Conservation (phyloP, 2,329 filamentous ascomycete genomes). For the Ceratocystis eucalypticola region DNA sequence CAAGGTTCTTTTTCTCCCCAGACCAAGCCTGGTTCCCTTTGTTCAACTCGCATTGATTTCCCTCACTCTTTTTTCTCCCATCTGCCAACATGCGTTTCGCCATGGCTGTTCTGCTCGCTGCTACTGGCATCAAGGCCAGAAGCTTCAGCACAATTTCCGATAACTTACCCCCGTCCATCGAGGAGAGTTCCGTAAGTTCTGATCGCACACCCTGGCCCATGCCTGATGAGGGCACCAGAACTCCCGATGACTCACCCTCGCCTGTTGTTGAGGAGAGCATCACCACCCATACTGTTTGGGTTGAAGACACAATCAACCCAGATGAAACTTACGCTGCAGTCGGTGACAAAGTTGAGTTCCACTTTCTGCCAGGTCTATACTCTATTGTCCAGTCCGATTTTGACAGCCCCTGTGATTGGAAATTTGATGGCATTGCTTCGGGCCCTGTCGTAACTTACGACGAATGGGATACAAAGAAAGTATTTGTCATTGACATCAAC, state of each 20-base stretch:
- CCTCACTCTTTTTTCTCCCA: too few relatives aligned
- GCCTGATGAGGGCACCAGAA: background rate
- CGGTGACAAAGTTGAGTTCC: background rate
- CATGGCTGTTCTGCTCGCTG: background rate
- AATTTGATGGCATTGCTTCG: background rate
- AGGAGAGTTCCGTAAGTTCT: background rate
- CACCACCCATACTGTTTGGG: background rate
- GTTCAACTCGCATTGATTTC: too few relatives aligned
- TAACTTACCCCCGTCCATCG: background rate
- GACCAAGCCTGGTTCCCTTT: too few relatives aligned
- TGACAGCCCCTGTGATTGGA: slow-evolving; percentile 31
- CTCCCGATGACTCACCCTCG: background rate
- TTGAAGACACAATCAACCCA: background rate
- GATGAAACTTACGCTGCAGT: background rate
- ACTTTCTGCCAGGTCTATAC: background rate
- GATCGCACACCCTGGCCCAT: too few relatives aligned
- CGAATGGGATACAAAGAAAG: too few relatives aligned
- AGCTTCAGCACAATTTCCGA: background rate
- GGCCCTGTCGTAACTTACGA: background rate
- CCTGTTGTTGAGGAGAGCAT: too few relatives aligned
- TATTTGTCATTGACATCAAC: too few relatives aligned
- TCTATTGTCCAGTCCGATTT: slow-evolving; percentile 24
- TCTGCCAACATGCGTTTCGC: background rate
- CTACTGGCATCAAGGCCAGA: background rate
- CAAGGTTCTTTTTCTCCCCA: too few relatives aligned